A percentile compares a stretch with the other conserved stretches of the same genome.
Conservation (phyloP, 2,329 filamentous ascomycete genomes). For the Penicillium sp. region DNA sequence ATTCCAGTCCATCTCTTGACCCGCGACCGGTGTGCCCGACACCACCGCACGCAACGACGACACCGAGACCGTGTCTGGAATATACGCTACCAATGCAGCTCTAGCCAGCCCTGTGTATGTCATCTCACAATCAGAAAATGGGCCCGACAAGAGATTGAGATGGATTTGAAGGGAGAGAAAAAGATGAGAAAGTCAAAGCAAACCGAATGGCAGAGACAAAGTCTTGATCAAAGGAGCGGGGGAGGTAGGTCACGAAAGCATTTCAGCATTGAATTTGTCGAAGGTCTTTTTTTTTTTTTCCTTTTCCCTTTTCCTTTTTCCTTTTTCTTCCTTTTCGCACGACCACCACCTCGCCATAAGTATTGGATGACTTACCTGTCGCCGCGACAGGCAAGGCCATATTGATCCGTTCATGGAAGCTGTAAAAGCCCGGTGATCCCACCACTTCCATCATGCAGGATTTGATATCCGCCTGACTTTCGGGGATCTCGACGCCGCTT, state of each 20-base stretch:
- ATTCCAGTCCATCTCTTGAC: constrained; percentile 15
- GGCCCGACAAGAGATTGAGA: too few species aligned
- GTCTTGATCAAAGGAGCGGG: too few species aligned
- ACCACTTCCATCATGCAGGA: constrained; percentile 14
- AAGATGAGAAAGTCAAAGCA: not conserved
- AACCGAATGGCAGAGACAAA: not conserved
- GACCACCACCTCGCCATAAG: too few species aligned
- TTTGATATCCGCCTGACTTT: constrained; percentile 1
- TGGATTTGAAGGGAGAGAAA: not conserved
- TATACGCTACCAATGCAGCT: constrained; percentile 4
- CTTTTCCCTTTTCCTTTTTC: too few species aligned
- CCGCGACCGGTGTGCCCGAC: constrained; percentile 5
- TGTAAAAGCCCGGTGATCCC: constrained; percentile 12
- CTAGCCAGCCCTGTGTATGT: constrained; percentile 5
- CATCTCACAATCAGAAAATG: not conserved
- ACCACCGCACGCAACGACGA: constrained; percentile 1
- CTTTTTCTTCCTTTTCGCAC: too few species aligned
- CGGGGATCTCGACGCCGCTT: not conserved
- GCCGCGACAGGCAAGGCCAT: constrained; percentile 3
- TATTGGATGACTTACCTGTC: constrained; percentile 2
- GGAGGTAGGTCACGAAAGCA: too few species aligned
- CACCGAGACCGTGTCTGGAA: constrained; percentile 1
- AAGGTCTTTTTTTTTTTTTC: too few species aligned
- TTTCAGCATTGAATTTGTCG: too few species aligned
- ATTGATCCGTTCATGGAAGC: constrained; percentile 12